A percentile compares a stretch with the other conserved stretches of the same genome.
Evolutionary conservation across 768 basidiomycete species (phyloP).

Genomic region (Serendipita indica): DNA sequence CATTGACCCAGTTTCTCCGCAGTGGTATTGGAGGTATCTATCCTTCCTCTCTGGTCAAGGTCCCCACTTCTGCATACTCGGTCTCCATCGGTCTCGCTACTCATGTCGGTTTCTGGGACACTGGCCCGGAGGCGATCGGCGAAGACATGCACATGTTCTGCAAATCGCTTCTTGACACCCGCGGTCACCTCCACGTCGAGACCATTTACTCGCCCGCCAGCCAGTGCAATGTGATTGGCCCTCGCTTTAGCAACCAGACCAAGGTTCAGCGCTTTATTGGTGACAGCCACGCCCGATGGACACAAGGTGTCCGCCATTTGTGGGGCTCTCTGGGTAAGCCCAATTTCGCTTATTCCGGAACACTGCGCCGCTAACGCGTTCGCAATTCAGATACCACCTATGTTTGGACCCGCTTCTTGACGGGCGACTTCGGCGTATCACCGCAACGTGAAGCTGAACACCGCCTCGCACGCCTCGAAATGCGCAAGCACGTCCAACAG

Average conservation of each 20-base stretch:
- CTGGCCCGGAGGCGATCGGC: conserved; percentile 20
- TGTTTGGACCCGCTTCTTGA: conserved; percentile 16
- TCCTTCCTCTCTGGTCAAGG: conserved; percentile 18
- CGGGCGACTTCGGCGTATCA: conserved; percentile 15
- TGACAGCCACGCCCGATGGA: conserved; percentile 20
- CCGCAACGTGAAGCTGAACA: neutral
- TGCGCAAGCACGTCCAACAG: neutral
- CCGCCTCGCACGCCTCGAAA: conserved; percentile 5
- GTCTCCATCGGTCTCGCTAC: conserved; percentile 17
- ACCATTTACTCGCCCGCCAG: conserved; percentile 21
- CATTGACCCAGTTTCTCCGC: neutral
- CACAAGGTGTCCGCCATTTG: conserved; percentile 21
- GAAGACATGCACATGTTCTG: conserved; percentile 23
- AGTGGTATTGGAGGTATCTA: conserved; percentile 19
- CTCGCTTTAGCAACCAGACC: conserved; percentile 10
- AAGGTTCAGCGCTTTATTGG: conserved; percentile 16
- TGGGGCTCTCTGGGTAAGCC: conserved; percentile 13
- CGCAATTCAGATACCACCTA: conserved; percentile 17
- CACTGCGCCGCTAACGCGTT: neutral
- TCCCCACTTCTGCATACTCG: conserved; percentile 21
- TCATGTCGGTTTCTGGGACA: conserved; percentile 20
- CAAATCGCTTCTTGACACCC: conserved; percentile 20
- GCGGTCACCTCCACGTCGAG: conserved; percentile 18
- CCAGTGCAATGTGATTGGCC: conserved; percentile 20
- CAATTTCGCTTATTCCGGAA: neutral